phyloP scores from a whole-genome alignment of 2,329 filamentous ascomycete species.

The Pezicula neosporulosa region DNA sequence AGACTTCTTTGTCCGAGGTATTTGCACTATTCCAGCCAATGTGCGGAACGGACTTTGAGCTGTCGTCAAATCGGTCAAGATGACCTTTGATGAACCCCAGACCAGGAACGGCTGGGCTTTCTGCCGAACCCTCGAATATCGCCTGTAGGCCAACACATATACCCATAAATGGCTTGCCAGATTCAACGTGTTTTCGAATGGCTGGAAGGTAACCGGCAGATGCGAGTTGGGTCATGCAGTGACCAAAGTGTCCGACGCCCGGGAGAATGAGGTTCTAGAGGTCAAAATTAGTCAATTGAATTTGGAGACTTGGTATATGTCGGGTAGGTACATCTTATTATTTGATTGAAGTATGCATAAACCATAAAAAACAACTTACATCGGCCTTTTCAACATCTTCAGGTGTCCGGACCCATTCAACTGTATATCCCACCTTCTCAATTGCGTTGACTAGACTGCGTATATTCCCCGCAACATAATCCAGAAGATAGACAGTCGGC shows the following conservation, averaged over 20 bases:
- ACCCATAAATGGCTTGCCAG: conserved; percentile 96
- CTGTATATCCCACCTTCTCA: conserved; percentile 88
- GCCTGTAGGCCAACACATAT: conserved; percentile 95
- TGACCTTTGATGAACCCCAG: conserved; percentile 69
- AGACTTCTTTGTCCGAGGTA: conserved; percentile 59
- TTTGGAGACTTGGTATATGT: background rate
- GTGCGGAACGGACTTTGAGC: conserved; percentile 88
- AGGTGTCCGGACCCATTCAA: conserved; percentile 87
- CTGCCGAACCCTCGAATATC: conserved; percentile 80
- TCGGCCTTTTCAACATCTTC: conserved; percentile 82
- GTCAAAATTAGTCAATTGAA: no score
- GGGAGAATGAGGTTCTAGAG: conserved; percentile 85
- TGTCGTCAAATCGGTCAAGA: conserved; percentile 74
- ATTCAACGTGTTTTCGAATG: conserved; percentile 75
- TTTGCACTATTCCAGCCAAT: conserved; percentile 97
- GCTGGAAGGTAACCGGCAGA: conserved; percentile 81
- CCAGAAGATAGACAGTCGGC: conserved; percentile 72
- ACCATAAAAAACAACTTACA: conserved; percentile 45
- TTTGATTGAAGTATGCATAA: background rate
- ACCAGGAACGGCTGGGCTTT: conserved; percentile 69
- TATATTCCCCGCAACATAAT: conserved; percentile 96
- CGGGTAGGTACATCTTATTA: background rate
- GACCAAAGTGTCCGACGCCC: conserved; percentile 95
- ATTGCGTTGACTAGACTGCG: conserved; percentile 96
- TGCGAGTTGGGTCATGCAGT: conserved; percentile 84